Percentiles rank a stretch among this genome's conserved stretches.
These are phyloP conservation scores for Aspergillus neotritici DNA, from an alignment of 2,329 filamentous ascomycete genomes.

Conservation along the genomic window DNA sequence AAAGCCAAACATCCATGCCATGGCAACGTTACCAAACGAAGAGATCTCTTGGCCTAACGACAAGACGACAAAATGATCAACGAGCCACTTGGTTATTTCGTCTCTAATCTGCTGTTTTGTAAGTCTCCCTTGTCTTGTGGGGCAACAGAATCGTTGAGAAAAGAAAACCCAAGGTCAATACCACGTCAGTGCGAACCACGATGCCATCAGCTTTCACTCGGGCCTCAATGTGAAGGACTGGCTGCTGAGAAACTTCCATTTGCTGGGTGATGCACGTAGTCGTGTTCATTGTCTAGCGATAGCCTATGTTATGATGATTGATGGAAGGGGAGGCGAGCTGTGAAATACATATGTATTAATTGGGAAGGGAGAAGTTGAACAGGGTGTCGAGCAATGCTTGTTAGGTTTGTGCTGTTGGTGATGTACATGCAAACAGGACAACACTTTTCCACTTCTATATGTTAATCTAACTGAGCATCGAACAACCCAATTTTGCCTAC, in stretches of 20 bases:
- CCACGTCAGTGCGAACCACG: conserved; percentile 29
- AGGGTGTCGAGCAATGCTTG: no score
- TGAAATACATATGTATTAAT: neutral
- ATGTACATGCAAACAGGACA: no score
- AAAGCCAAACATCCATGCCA: no score
- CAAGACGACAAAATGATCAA: conserved; percentile 28
- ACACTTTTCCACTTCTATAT: no score
- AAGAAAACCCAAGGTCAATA: conserved; percentile 9
- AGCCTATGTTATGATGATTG: neutral
- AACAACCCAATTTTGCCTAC: no score
- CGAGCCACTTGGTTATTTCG: conserved; percentile 35
- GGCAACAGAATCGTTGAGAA: neutral
- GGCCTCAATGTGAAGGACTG: conserved; percentile 37
- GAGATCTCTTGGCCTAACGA: conserved; percentile 30
- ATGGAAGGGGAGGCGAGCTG: no score
- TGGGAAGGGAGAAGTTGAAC: neutral
- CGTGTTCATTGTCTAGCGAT: neutral
- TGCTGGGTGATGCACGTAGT: neutral
- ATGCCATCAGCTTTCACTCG: conserved; percentile 25
- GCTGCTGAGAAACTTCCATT: conserved; percentile 14
- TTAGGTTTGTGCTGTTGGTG: no score
- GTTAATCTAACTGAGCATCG: no score
- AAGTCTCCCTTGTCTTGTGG: neutral
- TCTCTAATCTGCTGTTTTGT: conserved; percentile 25
- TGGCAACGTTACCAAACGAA: conserved; percentile 21